Conservation (phyloP, 768 basidiomycete genomes). For the Leccinum barrowsii region DNA sequence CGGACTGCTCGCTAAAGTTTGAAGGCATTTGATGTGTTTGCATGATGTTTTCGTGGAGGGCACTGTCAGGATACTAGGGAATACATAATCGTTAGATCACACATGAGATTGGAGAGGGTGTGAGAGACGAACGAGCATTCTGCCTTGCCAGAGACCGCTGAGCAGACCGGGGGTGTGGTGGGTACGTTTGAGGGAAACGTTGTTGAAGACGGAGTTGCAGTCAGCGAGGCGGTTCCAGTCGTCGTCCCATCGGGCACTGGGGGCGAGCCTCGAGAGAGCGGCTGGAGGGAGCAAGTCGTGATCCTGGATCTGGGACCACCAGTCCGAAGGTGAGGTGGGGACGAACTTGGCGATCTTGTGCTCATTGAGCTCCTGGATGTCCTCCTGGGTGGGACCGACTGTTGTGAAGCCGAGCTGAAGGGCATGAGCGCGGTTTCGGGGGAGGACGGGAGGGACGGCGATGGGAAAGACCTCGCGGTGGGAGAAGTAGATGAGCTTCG, state of each 20-base stretch:
- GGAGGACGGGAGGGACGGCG: constrained; percentile 37
- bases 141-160: constrained; percentile 60
- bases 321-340: constrained; percentile 14
- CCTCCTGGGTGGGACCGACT: constrained; percentile 50
- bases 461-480: constrained; percentile 50
- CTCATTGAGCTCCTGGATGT: constrained; percentile 56
- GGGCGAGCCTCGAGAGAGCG: constrained; percentile 23
- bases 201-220: constrained; percentile 40
- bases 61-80: constrained; percentile 21
- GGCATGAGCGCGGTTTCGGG: constrained; percentile 31
- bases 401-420: constrained; percentile 23
- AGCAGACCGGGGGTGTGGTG: constrained; percentile 51
- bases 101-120: neutral
- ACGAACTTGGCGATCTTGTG: constrained; percentile 35
- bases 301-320: constrained; percentile 18
- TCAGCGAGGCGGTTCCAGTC: constrained; percentile 54
- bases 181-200: constrained; percentile 26
- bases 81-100: neutral
- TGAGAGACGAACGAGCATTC: constrained; percentile 50
- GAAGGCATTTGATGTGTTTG: constrained; percentile 22
- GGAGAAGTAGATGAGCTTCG: constrained; percentile 61
- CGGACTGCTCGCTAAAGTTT: constrained; percentile 32
- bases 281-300: constrained; percentile 23
- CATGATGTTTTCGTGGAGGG: constrained; percentile 18
- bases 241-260: constrained; percentile 50